phyloP scores from a whole-genome alignment of 441 rosid genomes.

The Aquilaria agallochum region DNA sequence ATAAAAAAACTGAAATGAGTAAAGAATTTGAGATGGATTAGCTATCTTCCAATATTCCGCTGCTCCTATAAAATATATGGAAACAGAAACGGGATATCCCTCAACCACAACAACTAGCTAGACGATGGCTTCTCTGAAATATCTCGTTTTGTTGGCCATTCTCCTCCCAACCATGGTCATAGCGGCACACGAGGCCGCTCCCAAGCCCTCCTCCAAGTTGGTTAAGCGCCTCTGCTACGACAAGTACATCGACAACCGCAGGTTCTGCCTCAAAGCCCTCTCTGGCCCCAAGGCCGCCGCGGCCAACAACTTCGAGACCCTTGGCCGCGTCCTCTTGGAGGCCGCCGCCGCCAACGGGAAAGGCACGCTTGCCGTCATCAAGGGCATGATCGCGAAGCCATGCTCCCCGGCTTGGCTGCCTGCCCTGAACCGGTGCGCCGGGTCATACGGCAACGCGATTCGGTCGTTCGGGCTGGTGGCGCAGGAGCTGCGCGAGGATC shows the following conservation, averaged over 20 bases:
- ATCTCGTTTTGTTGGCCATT: neutral
- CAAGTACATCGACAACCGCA: neutral
- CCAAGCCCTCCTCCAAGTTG: neutral
- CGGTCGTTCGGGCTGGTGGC: neutral
- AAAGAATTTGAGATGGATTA: too few relatives aligned
- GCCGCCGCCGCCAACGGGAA: neutral
- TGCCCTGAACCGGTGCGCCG: neutral
- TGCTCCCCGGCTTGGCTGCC: neutral
- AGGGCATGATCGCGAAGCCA: neutral
- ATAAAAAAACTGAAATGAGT: too few relatives aligned
- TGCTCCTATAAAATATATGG: too few relatives aligned
- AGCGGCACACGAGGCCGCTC: neutral
- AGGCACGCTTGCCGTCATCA: neutral
- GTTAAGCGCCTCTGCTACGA: neutral
- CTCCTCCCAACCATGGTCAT: neutral
- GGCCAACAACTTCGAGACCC: neutral
- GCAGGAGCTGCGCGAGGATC: conserved; percentile 17
- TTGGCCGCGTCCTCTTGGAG: neutral
- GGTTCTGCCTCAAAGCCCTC: conserved; percentile 6
- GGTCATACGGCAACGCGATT: neutral
- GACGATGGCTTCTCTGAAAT: neutral
- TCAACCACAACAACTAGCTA: too few relatives aligned
- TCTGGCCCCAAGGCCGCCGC: neutral
- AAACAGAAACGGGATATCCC: too few relatives aligned
- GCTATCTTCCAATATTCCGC: too few relatives aligned